Percentiles rank a stretch among this genome's conserved stretches.
phyloP scores from a whole-genome alignment of 2,329 filamentous ascomycete species.

The Lasiodiplodia sp. region DNA sequence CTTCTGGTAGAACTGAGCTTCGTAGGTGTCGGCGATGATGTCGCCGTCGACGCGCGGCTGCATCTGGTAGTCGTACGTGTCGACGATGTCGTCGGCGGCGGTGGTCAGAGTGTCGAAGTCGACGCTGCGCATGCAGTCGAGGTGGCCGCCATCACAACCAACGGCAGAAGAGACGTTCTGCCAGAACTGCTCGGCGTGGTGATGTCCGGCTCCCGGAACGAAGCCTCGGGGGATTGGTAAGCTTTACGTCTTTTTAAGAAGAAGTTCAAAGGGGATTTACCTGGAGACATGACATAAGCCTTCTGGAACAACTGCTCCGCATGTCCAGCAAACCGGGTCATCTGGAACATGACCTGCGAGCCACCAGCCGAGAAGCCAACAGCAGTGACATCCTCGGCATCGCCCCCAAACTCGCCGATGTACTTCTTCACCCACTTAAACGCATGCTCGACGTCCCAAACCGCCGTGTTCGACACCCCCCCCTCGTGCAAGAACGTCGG shows the following conservation, averaged over 20 bases:
- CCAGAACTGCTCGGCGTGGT: slow-evolving; percentile 44
- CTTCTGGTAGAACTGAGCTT: slow-evolving; percentile 47
- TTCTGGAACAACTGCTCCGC: slow-evolving; percentile 42
- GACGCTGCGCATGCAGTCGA: slow-evolving; percentile 43
- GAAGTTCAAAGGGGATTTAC: no score
- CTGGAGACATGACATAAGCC: slow-evolving; percentile 40
- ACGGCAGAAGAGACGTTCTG: slow-evolving; percentile 44
- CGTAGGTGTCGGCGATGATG: slow-evolving; percentile 47
- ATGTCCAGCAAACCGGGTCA: slow-evolving; percentile 35
- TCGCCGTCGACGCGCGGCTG: slow-evolving; percentile 49
- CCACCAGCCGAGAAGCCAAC: slow-evolving; percentile 47
- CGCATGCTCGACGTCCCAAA: slow-evolving; percentile 50
- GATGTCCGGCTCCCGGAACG: slow-evolving; percentile 47
- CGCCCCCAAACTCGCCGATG: slow-evolving; percentile 56
- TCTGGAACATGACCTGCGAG: slow-evolving; percentile 38
- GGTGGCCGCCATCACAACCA: slow-evolving; percentile 40
- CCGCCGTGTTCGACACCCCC: slow-evolving; percentile 54
- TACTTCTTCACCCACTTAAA: slow-evolving; percentile 60
- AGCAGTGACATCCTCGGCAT: slow-evolving; percentile 55
- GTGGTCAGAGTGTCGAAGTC: slow-evolving; percentile 41
- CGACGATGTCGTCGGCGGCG: slow-evolving; percentile 38
- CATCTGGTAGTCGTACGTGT: slow-evolving; percentile 44
- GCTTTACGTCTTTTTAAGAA: no score
- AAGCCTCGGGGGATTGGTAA: slow-evolving; percentile 32
- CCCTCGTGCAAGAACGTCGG: slow-evolving; percentile 51